phyloP scores from a whole-genome alignment of 768 basidiomycete species.

The Termitomyces sp. region DNA sequence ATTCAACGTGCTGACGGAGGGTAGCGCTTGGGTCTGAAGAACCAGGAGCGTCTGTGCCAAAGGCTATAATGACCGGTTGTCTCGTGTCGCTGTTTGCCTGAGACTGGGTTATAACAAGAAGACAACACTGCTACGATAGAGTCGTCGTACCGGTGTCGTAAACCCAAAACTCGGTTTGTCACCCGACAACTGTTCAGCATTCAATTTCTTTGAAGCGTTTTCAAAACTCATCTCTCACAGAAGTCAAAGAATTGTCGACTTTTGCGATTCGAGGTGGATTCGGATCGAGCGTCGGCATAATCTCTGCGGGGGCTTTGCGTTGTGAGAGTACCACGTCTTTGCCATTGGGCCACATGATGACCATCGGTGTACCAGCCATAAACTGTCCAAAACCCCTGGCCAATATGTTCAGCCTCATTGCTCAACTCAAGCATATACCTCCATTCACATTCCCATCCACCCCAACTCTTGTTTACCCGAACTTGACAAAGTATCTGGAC shows the following conservation, averaged over 20 bases:
- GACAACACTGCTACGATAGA: background rate
- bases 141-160: background rate
- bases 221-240: conserved; percentile 24
- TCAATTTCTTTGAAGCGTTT: background rate
- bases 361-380: conserved; percentile 62
- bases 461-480: conserved; percentile 35
- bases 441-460: conserved; percentile 59
- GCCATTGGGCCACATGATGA: conserved; percentile 73
- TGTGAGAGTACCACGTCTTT: conserved; percentile 65
- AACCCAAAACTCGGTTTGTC: conserved; percentile 34
- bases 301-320: conserved; percentile 45
- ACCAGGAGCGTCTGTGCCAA: conserved; percentile 44
- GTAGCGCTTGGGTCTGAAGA: conserved; percentile 40
- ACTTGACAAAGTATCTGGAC: conserved; percentile 45
- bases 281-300: conserved; percentile 53
- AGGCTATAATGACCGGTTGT: conserved; percentile 58
- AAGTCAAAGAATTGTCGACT: conserved; percentile 28
- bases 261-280: conserved; percentile 52
- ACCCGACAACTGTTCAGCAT: conserved; percentile 31
- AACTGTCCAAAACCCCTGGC: conserved; percentile 53
- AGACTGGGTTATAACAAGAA: background rate
- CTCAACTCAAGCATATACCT: background rate
- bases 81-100: conserved; percentile 39
- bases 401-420: background rate
- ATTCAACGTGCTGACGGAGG: conserved; percentile 44